Percentiles rank a stretch among this genome's conserved stretches.
These are phyloP conservation scores for Fusarium sp. DNA, from an alignment of 2,329 filamentous ascomycete genomes.

Conservation along the genomic window DNA sequence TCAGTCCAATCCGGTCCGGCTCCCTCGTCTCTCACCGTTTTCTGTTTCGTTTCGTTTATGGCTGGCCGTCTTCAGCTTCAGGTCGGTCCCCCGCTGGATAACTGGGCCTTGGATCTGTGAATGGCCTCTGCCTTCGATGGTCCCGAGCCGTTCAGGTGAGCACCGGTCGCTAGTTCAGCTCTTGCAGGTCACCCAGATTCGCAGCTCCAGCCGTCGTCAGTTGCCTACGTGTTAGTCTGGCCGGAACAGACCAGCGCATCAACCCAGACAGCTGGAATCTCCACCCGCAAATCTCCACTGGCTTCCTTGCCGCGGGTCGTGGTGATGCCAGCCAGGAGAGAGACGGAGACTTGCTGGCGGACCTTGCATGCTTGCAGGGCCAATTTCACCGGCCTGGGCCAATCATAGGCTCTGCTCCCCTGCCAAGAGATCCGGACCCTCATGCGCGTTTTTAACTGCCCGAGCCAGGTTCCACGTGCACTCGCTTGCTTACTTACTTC, in stretches of 20 bases:
- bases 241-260: neutral
- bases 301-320: neutral
- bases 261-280: constrained; percentile 4
- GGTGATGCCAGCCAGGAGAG: neutral
- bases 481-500: neutral
- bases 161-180: constrained; percentile 13
- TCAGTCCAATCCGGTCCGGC: constrained; percentile 22
- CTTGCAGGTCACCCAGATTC: neutral
- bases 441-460: constrained; percentile 6
- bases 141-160: constrained; percentile 25
- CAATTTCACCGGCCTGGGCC: constrained; percentile 32
- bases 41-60: constrained; percentile 33
- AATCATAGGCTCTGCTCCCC: constrained; percentile 32
- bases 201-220: neutral
- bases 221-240: too few species aligned
- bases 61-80: constrained; percentile 38
- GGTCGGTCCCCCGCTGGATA: constrained; percentile 17
- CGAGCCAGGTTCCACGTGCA: constrained; percentile 4
- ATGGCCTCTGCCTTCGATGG: constrained; percentile 8
- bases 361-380: constrained; percentile 22
- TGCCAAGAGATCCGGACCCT: constrained; percentile 40
- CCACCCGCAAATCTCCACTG: constrained; percentile 12
- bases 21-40: constrained; percentile 34
- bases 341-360: constrained; percentile 24
- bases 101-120: neutral